Base-by-base conservation (phyloP, 2,329 filamentous ascomycete species). In the Ustulina deusta region DNA sequence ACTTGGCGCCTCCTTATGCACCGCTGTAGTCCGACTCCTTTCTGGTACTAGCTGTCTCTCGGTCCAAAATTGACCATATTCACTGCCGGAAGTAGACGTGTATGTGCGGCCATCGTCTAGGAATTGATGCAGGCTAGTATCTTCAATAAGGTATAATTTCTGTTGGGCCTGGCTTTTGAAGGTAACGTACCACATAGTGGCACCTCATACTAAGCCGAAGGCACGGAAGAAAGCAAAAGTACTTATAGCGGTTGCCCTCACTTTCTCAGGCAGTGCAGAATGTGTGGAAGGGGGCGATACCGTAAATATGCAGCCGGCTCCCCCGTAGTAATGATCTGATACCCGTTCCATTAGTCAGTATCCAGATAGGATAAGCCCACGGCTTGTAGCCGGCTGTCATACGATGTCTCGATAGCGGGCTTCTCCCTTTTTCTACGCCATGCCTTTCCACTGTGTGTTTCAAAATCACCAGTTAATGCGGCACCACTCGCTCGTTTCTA, bases 201-300 rank as follows among this genome's bases (percentile, higher is more conserved):
- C 34, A 7, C 44, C 58, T 44, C 58, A 61, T 5, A 52, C 46
- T 3, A 61, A 20, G 2, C 58, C 58, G 20, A 61, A 52, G 32
- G 58, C 20, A 20, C 58, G n/a, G 4, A 61, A 9, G 38, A 61
- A 52, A 13, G 58, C 9, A 40, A 27, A 61, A 13, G 32, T 52
- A 15, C 42, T 32, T 29, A 44, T 61, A 6, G 58, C 46, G 1
- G 27, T 20, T 6, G 29, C 49, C 27, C 20, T n/a, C 27, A 20
- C 13, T 9, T n/a, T 20, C 27, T 51, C 48, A 6, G 27, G 48
- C 13, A 51, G n/a, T 34, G 49, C 27, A 15, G 49, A 27, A 4
- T 34, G 49, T 2, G 49, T 34, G 4, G 27, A 52, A 6, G 27
- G 27, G 27, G n/a, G 29, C 13, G 69, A 40, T 17, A 40, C 36